These are phyloP conservation scores for Bacterosira constricta DNA, from an alignment of 108 stramenopile genomes.

Conservation along the genomic window DNA sequence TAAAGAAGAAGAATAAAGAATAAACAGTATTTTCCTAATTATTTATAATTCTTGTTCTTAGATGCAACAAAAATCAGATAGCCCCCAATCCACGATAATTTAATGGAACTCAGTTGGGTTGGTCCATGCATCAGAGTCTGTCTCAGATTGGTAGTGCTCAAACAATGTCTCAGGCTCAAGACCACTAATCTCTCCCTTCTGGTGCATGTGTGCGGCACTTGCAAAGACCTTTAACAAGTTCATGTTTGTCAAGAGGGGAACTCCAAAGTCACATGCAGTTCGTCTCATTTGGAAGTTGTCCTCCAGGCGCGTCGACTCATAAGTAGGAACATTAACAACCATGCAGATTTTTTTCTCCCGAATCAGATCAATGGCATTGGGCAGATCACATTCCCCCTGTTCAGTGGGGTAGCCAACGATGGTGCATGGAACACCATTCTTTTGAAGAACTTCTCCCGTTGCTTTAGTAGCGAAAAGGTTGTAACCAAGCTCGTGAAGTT, in stretches of 20 bases:
- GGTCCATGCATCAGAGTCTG: constrained; percentile 78
- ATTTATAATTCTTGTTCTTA: no score
- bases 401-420: constrained; percentile 87
- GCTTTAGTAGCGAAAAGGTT: constrained; percentile 87
- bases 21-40: no score
- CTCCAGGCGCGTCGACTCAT: constrained; percentile 81
- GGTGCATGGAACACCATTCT: constrained; percentile 85
- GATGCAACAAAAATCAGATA: no score
- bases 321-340: constrained; percentile 94
- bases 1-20: no score
- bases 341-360: constrained; percentile 83
- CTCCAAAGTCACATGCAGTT: constrained; percentile 94
- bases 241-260: constrained; percentile 95
- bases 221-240: constrained; percentile 89
- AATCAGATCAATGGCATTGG: constrained; percentile 81
- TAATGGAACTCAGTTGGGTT: constrained; percentile 79
- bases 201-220: constrained; percentile 71
- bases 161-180: constrained; percentile 75
- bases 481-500: constrained; percentile 91
- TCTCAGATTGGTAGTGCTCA: constrained; percentile 77
- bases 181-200: constrained; percentile 61
- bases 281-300: constrained; percentile 95
- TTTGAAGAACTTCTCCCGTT: constrained; percentile 85
- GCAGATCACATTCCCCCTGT: constrained; percentile 43
- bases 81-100: no score